Base-by-base conservation (phyloP, 2,329 filamentous ascomycete species). In the Colletotrichum liaoningense region DNA sequence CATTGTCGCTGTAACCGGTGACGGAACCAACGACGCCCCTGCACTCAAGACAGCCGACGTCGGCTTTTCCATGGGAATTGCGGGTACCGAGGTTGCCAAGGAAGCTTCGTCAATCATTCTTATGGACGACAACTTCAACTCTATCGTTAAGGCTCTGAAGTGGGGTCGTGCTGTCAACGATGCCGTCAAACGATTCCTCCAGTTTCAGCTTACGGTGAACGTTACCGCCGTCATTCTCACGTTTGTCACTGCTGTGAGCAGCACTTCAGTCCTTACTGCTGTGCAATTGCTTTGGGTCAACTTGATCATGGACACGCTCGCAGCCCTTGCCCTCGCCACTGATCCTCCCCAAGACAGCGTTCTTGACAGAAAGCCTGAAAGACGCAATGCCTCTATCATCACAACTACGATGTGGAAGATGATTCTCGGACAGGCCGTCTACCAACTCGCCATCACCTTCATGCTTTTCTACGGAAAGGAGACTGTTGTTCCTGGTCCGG, bases 351-450 rank as follows among this genome's bases (percentile, higher is more conserved):
- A 93, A 14, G 92, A 93, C 65, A 93, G 91, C 77, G 92, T 98
- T 30, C 85, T 98, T 63, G 87, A 97, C 77, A 91, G 95, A 69
- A 95, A 94, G 82, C 89, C 89, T 1, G 89, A 91, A 79, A 86
- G 83, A 72, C 89, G 88, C 79, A 87, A 86, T 28, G 81, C 88
- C 4, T 86, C 87, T 55, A 90, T 91, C 74, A 97, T 98, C 77
- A 97, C 95, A 1, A 86, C 93, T 42, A 95, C 93, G 22, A 98
- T 98, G 96, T 97, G 96, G 96, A 98, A 98, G 88, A 98, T 98
- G 96, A 98, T 98, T 75, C 89, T 98, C 57, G 96, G 95, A 2
- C 95, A 98, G 82, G 91, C 95, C 1, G 88, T 98, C 71, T 98
- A 97, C 82, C 95, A 98, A 82, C 90, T 98, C 5, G 90, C 92